Conservation (phyloP, 192 early-diverging fungal genomes). For the Phycomyces nitens region DNA sequence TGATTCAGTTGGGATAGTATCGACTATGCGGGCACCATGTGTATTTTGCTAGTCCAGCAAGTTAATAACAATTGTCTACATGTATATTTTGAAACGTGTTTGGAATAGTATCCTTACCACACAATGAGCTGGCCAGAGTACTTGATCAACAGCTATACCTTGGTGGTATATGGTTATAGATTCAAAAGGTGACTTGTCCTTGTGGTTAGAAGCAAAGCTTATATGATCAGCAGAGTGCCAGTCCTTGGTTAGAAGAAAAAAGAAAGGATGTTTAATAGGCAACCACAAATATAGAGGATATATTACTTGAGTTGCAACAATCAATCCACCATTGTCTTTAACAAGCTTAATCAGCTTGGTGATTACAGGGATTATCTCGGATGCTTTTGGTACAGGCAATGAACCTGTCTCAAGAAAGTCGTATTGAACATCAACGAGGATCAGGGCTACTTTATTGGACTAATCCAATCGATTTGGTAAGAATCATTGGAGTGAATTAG, state of each 20-base stretch:
- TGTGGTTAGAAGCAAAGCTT: constrained; percentile 29
- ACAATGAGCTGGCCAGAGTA: constrained; percentile 33
- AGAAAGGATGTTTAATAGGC: background rate
- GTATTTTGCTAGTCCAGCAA: constrained; percentile 15
- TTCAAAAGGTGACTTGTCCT: constrained; percentile 16
- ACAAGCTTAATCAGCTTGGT: constrained; percentile 9
- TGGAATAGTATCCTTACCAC: constrained; percentile 21
- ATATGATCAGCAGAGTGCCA: constrained; percentile 33
- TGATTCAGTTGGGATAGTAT: background rate
- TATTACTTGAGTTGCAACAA: constrained; percentile 26
- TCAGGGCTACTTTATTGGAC: constrained; percentile 17
- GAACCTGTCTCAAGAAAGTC: constrained; percentile 32
- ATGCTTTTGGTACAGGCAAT: constrained; percentile 17
- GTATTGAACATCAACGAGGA: constrained; percentile 32
- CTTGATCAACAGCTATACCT: constrained; percentile 6
- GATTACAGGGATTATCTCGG: constrained; percentile 12
- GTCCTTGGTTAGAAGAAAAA: constrained; percentile 8
- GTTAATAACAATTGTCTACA: background rate
- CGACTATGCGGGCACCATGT: constrained; percentile 11
- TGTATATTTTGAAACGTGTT: background rate
- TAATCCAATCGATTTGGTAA: background rate
- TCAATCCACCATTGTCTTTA: constrained; percentile 8
- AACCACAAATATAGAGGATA: background rate
- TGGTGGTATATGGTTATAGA: constrained; percentile 15
- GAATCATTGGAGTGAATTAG: no score